phyloP scores from a whole-genome alignment of 192 early-diverging fungal species.

The Coemansia sp. region DNA sequence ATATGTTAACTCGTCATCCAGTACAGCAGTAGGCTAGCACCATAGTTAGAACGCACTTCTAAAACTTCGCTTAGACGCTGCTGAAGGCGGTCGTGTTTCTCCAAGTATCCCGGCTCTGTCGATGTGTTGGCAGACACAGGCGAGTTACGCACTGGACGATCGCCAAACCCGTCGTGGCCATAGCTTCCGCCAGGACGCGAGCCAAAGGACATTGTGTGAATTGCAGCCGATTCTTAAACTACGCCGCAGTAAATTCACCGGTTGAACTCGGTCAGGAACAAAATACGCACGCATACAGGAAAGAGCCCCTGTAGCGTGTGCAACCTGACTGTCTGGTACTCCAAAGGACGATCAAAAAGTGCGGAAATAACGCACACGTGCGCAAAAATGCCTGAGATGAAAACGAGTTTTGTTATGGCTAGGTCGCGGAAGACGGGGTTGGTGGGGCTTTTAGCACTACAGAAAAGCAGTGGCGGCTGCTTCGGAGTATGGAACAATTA shows the following conservation, averaged over 20 bases:
- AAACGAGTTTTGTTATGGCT: background rate
- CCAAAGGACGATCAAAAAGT: background rate
- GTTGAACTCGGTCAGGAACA: background rate
- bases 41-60: constrained; percentile 17
- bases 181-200: background rate
- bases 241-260: background rate
- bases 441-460: background rate
- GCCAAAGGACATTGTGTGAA: background rate
- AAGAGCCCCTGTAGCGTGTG: background rate
- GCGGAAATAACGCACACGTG: background rate
- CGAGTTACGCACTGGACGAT: background rate
- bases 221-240: background rate
- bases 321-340: background rate
- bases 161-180: background rate
- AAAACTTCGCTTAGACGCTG: constrained; percentile 28
- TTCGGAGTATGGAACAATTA: background rate
- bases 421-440: background rate
- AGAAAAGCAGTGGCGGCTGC: background rate
- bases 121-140: background rate
- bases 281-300: background rate
- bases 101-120: background rate
- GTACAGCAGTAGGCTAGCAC: background rate
- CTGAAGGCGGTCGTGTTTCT: constrained; percentile 18
- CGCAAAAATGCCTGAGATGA: background rate
- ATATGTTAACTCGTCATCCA: no score